Conservation (phyloP, 2,329 filamentous ascomycete species). For the Huntiella savannae region DNA sequence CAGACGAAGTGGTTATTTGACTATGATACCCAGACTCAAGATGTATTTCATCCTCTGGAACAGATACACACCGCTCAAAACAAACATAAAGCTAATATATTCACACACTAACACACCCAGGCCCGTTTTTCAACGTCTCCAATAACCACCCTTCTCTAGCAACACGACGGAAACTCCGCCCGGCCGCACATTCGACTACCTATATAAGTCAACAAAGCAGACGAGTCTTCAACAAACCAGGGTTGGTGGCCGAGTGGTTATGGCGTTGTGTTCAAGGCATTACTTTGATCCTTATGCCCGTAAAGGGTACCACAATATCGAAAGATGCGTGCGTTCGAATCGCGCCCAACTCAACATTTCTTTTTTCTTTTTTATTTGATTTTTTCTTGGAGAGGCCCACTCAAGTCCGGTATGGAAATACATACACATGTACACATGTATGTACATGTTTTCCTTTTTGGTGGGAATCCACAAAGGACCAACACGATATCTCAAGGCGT, state of each 20-base stretch:
- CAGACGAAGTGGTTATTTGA: too few species aligned
- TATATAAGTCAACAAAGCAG: too few species aligned
- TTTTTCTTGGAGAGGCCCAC: background rate
- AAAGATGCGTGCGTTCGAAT: constrained; percentile 12
- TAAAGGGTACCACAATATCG: constrained; percentile 12
- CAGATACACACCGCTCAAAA: too few species aligned
- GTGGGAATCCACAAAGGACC: background rate
- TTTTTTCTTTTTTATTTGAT: background rate
- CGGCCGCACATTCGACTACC: too few species aligned
- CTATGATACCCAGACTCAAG: too few species aligned
- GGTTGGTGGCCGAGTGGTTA: constrained; percentile 11
- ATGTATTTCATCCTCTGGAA: too few species aligned
- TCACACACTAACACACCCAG: too few species aligned
- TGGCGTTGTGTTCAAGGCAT: constrained; percentile 9
- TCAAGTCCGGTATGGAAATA: background rate
- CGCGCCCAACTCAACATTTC: constrained; percentile 10
- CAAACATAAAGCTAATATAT: too few species aligned
- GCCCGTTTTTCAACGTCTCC: too few species aligned
- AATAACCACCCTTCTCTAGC: too few species aligned
- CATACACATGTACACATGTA: too few species aligned
- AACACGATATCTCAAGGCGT: background rate
- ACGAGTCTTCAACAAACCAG: background rate
- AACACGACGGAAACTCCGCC: too few species aligned
- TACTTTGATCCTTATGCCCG: constrained; percentile 11
- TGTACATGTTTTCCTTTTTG: background rate